These are phyloP conservation scores for Grosmannia serpens DNA, from an alignment of 2,329 filamentous ascomycete species.

Conservation along the genomic window DNA sequence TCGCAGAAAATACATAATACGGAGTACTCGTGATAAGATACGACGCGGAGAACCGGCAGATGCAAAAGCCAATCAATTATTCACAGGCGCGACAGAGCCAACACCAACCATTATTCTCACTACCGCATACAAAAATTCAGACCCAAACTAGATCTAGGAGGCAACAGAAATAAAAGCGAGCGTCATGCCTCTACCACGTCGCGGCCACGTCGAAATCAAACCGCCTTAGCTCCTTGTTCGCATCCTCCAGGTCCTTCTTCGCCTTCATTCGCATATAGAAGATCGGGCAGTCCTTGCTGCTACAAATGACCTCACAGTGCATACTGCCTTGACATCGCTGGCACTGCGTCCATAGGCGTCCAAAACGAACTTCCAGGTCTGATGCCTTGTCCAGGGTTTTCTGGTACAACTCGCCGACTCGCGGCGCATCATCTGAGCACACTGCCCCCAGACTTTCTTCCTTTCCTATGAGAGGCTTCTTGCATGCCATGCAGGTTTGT, in stretches of 20 bases:
- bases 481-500: conserved; percentile 96
- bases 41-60: no score
- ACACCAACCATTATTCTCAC: no score
- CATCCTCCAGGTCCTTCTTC: conserved; percentile 96
- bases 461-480: conserved; percentile 78
- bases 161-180: neutral
- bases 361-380: conserved; percentile 87
- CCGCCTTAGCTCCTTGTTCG: conserved; percentile 74
- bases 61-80: no score
- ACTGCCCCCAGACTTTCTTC: conserved; percentile 68
- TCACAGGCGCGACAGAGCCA: no score
- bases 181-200: conserved; percentile 30
- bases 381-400: conserved; percentile 80
- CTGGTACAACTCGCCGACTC: conserved; percentile 86
- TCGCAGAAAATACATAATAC: neutral
- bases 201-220: conserved; percentile 81
- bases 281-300: conserved; percentile 90
- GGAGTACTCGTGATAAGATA: no score
- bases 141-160: neutral
- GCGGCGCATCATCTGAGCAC: conserved; percentile 71
- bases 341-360: conserved; percentile 93
- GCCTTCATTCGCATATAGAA: conserved; percentile 99
- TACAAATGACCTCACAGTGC: conserved; percentile 97
- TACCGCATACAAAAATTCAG: no score
- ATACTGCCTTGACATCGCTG: conserved; percentile 95